phyloP scores from a whole-genome alignment of 1,284 basidiomycete genomes.

The Psilocybe mexicana region DNA sequence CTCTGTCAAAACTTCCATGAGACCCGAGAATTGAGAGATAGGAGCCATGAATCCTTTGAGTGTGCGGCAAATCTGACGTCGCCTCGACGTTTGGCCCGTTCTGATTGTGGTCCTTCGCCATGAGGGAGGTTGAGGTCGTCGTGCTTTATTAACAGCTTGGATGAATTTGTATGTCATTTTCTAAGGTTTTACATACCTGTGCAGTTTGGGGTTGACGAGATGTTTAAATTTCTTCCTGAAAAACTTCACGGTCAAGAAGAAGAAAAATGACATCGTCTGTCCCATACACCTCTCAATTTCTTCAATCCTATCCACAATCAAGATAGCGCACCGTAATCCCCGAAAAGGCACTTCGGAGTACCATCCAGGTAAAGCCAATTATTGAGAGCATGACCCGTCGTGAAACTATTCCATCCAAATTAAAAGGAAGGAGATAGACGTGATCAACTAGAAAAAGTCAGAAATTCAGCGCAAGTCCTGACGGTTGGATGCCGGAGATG shows the following conservation, averaged over 20 bases:
- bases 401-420: constrained; percentile 10
- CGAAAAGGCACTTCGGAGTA: constrained; percentile 13
- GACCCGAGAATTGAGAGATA: background rate
- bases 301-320: background rate
- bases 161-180: background rate
- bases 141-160: background rate
- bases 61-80: background rate
- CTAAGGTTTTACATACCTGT: background rate
- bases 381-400: constrained; percentile 11
- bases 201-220: background rate
- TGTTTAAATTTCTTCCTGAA: background rate
- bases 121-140: background rate
- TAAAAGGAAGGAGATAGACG: background rate
- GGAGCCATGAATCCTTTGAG: background rate
- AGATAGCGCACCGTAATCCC: constrained; percentile 8
- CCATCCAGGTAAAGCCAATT: constrained; percentile 12
- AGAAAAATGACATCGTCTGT: constrained; percentile 2
- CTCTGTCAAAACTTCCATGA: background rate
- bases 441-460: constrained; percentile 7
- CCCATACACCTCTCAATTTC: background rate
- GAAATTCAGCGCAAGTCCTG: background rate
- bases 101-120: too few relatives aligned
- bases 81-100: background rate
- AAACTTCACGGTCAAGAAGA: constrained; percentile 7
- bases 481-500: background rate